Percentiles rank a stretch among this genome's conserved stretches.
These are phyloP conservation scores for Perkinsus olseni DNA, from an alignment of 169 alveolate species.

Conservation along the genomic window DNA sequence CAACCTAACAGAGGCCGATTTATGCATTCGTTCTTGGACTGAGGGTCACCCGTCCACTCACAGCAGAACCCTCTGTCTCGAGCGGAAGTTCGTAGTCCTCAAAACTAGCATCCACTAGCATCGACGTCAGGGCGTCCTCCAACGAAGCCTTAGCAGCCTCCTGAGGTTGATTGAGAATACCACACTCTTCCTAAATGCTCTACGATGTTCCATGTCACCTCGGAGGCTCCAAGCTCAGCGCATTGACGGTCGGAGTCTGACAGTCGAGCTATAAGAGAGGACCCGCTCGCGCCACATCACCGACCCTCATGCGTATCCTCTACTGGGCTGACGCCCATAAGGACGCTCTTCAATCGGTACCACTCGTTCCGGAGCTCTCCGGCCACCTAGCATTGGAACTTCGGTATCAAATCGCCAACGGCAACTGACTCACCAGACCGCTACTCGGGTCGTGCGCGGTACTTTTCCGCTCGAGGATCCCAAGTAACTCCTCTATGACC, in stretches of 20 bases:
- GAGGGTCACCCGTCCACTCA: too few species aligned
- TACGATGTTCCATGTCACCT: too few species aligned
- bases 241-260: too few species aligned
- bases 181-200: too few species aligned
- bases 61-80: too few species aligned
- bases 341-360: neutral
- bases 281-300: neutral
- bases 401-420: too few species aligned
- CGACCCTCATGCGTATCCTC: neutral
- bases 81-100: too few species aligned
- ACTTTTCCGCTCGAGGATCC: neutral
- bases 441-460: neutral
- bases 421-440: neutral
- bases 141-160: neutral
- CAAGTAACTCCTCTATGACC: neutral
- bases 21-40: too few species aligned
- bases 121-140: neutral
- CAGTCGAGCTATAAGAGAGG: too few species aligned
- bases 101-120: neutral
- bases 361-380: neutral
- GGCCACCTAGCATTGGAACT: too few species aligned
- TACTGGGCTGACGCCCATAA: neutral
- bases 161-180: neutral
- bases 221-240: too few species aligned
- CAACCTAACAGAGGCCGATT: too few species aligned